Conservation (phyloP, 306 rosid genomes). For the Alnus rubra region DNA sequence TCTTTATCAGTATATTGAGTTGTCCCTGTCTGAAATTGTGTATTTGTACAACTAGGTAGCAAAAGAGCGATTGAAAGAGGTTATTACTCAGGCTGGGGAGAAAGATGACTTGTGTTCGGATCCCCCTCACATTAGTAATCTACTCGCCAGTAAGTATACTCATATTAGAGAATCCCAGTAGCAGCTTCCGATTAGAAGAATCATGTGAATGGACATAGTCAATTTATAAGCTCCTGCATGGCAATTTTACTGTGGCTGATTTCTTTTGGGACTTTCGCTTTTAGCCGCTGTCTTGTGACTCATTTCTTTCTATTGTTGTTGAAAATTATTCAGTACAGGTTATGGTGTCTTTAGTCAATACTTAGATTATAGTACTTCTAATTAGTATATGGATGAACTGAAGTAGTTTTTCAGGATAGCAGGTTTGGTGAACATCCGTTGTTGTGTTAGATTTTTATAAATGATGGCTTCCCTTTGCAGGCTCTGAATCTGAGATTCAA, state of each 20-base stretch:
- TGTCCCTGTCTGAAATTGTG: slow-evolving; percentile 30
- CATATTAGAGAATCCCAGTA: neutral
- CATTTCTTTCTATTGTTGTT: neutral
- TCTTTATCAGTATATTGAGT: neutral
- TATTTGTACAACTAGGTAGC: slow-evolving; percentile 56
- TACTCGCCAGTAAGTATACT: slow-evolving; percentile 51
- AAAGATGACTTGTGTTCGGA: slow-evolving; percentile 55
- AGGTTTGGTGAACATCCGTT: slow-evolving; percentile 23
- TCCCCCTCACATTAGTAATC: slow-evolving; percentile 41
- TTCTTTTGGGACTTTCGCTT: slow-evolving; percentile 12
- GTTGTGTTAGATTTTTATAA: slow-evolving; percentile 18
- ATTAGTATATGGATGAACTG: neutral
- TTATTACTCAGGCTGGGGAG: slow-evolving; percentile 74
- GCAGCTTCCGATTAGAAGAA: neutral
- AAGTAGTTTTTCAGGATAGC: neutral
- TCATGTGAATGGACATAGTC: neutral
- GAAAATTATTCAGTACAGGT: slow-evolving; percentile 4
- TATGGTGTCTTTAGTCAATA: slow-evolving; percentile 1
- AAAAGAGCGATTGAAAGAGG: slow-evolving; percentile 71
- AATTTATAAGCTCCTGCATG: neutral
- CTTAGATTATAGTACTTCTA: neutral
- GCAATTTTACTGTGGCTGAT: neutral
- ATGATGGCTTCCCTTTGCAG: slow-evolving; percentile 45
- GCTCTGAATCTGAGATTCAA: slow-evolving; percentile 54
- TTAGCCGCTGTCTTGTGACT: slow-evolving; percentile 19